Conservation (phyloP, 2,329 filamentous ascomycete genomes). For the Cordyceps farinosa region DNA sequence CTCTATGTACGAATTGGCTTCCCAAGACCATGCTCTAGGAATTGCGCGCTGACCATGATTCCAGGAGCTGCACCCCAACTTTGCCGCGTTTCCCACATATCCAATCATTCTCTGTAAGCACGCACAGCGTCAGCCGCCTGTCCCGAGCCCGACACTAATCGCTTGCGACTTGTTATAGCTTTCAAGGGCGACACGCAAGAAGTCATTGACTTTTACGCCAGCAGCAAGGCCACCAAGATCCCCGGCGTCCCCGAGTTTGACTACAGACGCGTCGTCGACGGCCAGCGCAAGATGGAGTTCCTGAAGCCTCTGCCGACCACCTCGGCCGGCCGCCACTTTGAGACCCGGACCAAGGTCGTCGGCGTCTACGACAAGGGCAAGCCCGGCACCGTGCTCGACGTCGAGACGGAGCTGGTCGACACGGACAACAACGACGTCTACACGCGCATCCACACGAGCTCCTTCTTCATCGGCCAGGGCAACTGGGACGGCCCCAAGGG, state of each 20-base stretch:
- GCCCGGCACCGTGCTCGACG: constrained; percentile 76
- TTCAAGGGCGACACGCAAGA: constrained; percentile 77
- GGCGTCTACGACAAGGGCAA: constrained; percentile 91
- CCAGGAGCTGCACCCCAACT: constrained; percentile 82
- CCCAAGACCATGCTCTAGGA: neutral
- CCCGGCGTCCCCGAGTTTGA: constrained; percentile 76
- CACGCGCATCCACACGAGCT: constrained; percentile 62
- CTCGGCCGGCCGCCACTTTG: constrained; percentile 69
- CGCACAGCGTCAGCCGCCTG: neutral
- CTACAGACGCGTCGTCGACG: constrained; percentile 70
- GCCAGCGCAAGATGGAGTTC: constrained; percentile 76
- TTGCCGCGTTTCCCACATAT: constrained; percentile 86
- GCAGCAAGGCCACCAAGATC: constrained; percentile 63
- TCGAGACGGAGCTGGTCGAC: constrained; percentile 73
- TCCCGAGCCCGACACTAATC: constrained; percentile 12
- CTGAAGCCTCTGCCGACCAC: constrained; percentile 70
- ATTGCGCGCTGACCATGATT: constrained; percentile 4
- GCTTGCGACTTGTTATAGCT: constrained; percentile 35
- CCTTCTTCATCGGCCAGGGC: constrained; percentile 76
- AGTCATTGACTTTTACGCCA: constrained; percentile 79
- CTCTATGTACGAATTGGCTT: constrained; percentile 64
- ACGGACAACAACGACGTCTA: constrained; percentile 66
- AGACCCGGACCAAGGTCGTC: constrained; percentile 72
- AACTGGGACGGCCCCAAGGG: constrained; percentile 89
- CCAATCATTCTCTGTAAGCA: constrained; percentile 69